Conservation (phyloP, 768 basidiomycete species). For the Cystofilobasidium macerans region DNA sequence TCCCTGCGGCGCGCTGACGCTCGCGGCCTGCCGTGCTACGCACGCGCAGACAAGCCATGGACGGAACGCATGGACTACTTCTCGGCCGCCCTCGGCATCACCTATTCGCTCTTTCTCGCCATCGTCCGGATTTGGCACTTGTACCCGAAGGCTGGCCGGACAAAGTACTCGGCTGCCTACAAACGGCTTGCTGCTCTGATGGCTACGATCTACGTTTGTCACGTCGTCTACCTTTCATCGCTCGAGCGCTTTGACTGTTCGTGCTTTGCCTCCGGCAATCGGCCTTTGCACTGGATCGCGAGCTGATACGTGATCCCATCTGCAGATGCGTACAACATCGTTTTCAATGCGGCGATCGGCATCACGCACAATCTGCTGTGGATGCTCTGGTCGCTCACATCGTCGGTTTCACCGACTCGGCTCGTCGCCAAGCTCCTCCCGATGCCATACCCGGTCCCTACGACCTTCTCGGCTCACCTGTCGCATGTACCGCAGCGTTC, state of each 20-base stretch:
- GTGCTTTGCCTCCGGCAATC: background rate
- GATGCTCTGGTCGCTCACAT: conserved; percentile 52
- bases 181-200: conserved; percentile 25
- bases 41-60: conserved; percentile 57
- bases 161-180: background rate
- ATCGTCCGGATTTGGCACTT: conserved; percentile 65
- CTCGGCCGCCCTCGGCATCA: conserved; percentile 73
- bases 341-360: conserved; percentile 67
- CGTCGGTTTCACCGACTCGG: conserved; percentile 41
- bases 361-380: conserved; percentile 70
- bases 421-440: conserved; percentile 22
- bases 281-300: background rate
- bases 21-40: too few species aligned
- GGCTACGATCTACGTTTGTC: conserved; percentile 43
- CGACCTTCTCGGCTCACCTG: background rate
- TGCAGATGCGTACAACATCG: conserved; percentile 77
- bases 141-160: conserved; percentile 43
- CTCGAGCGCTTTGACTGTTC: conserved; percentile 13
- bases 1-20: background rate
- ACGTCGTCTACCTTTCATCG: conserved; percentile 13
- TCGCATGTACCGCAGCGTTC: conserved; percentile 43
- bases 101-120: conserved; percentile 68
- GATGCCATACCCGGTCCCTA: background rate
- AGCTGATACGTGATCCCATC: background rate
- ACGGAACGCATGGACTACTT: conserved; percentile 95